Conservation (phyloP, 2,329 filamentous ascomycete genomes). For the Epichloe scottii region DNA sequence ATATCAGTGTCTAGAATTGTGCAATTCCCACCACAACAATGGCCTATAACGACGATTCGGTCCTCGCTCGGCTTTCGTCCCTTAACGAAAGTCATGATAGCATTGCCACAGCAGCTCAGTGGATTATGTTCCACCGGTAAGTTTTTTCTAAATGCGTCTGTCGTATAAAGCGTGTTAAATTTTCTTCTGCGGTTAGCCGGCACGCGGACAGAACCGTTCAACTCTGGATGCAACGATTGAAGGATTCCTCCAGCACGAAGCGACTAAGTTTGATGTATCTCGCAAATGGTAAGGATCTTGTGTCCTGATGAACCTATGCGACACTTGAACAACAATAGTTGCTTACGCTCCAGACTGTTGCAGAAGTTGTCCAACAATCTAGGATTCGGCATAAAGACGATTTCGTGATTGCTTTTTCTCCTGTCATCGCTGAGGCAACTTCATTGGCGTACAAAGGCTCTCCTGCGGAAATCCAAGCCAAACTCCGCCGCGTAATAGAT, state of each 20-base stretch:
- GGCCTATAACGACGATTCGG: conserved; percentile 93
- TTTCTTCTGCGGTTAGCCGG: conserved; percentile 43
- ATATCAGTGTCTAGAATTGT: neutral
- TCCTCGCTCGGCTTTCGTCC: conserved; percentile 85
- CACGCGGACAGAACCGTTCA: conserved; percentile 86
- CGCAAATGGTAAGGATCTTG: conserved; percentile 60
- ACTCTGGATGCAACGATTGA: conserved; percentile 81
- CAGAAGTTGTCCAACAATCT: conserved; percentile 92
- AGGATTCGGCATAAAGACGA: conserved; percentile 87
- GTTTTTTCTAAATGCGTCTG: neutral
- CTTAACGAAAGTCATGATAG: conserved; percentile 97
- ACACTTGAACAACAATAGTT: neutral
- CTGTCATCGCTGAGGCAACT: conserved; percentile 83
- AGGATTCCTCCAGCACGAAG: conserved; percentile 76
- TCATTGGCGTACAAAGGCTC: conserved; percentile 84
- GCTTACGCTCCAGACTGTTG: neutral
- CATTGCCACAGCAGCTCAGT: conserved; percentile 92
- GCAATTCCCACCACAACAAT: conserved; percentile 34
- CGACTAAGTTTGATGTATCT: conserved; percentile 87
- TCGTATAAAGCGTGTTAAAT: conserved; percentile 1
- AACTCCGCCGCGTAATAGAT: conserved; percentile 79
- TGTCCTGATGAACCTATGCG: neutral
- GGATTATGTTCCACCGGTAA: conserved; percentile 99
- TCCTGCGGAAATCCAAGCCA: conserved; percentile 72
- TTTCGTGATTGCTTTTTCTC: conserved; percentile 83